Evolutionary conservation across 176 grass and related monocot species (phyloP).

Genomic region (Hsuehochloa calcarea): DNA sequence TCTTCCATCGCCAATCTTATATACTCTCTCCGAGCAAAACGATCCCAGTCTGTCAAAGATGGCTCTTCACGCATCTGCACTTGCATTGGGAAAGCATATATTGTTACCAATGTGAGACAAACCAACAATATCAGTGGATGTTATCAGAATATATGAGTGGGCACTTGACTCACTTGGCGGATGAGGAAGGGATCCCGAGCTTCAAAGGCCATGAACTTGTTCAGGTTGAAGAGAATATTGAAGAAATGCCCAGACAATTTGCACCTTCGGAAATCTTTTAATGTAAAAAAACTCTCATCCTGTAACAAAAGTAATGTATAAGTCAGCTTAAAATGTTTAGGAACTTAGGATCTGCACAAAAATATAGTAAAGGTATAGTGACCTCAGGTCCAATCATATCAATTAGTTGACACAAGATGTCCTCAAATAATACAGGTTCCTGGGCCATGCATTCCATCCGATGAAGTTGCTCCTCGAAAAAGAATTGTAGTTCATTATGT

Average conservation of each 20-base stretch:
- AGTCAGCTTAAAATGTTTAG: slow-evolving; percentile 26
- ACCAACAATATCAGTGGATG: not conserved
- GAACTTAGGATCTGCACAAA: slow-evolving; percentile 7
- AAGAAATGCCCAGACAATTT: slow-evolving; percentile 89
- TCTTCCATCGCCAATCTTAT: slow-evolving; percentile 96
- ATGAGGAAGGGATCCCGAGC: slow-evolving; percentile 95
- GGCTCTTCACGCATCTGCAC: slow-evolving; percentile 94
- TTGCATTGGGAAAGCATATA: slow-evolving; percentile 13
- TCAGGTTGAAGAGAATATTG: slow-evolving; percentile 96
- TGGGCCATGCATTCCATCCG: slow-evolving; percentile 98
- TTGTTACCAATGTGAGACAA: slow-evolving; percentile 5
- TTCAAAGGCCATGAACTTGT: slow-evolving; percentile 96
- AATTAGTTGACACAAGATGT: slow-evolving; percentile 91
- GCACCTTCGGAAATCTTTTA: slow-evolving; percentile 73
- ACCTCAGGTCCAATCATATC: slow-evolving; percentile 97
- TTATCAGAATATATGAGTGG: not conserved
- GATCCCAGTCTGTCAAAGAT: slow-evolving; percentile 94
- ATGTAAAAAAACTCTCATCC: slow-evolving; percentile 64
- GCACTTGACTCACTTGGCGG: slow-evolving; percentile 69
- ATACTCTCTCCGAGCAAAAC: slow-evolving; percentile 90
- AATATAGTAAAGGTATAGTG: slow-evolving; percentile 22
- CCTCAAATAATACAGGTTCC: slow-evolving; percentile 90
- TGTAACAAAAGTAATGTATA: slow-evolving; percentile 43
- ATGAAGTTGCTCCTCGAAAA: slow-evolving; percentile 97
- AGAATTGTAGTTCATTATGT: slow-evolving; percentile 85